Evolutionary conservation across 768 basidiomycete species (phyloP), one percentile per base, ranked within the genome.

Genomic region (Pisolithus marmoratus): DNA sequence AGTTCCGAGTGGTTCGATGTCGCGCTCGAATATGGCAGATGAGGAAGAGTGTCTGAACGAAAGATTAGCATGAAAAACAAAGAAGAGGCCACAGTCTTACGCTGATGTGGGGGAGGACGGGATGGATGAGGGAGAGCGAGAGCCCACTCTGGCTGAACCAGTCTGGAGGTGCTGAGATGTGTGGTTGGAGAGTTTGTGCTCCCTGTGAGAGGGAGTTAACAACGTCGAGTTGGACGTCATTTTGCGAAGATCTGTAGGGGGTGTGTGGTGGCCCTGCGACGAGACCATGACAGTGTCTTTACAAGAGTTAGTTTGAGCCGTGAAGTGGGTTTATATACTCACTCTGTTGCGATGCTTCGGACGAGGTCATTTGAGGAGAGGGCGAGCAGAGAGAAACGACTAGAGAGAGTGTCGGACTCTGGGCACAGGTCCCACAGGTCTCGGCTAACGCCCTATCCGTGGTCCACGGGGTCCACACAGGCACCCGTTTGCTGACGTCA

Each of bases 21-120:
- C 91, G 34, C 91, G 82, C 69, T 94, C 91, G 54, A 94, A 94
- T 52, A 94, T 94, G 36, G 91, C 90, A 1, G 90, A 92, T 0
- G 88, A 89, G 0, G 88, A 89, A 0, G 89, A 92, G 60, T 88
- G 81, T 1, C 60, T 56, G 48, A 51, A 53, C 37, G 20, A 50
- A 31, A 43, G 53, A 24, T 2, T 49, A 15, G 45, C 41, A 27
- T 34, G 56, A 57, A 14, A 63, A 53, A 36, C 40, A 19, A 24
- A 38, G 50, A 48, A 37, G 24, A 37, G 31, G 62, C 57, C 44
- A 49, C 22, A 2, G 34, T 70, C 84, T 54, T 74, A 87, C 84
- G 88, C 80, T 31, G 87, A 88, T 19, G 87, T 87, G 3, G 87
- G 87, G 2, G 84, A 87, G 15, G 85, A 88, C 0, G 87, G 86